Percentiles rank a stretch among this genome's conserved stretches.
phyloP scores from a whole-genome alignment of 1,284 basidiomycete genomes.

The Cyathus olla region DNA sequence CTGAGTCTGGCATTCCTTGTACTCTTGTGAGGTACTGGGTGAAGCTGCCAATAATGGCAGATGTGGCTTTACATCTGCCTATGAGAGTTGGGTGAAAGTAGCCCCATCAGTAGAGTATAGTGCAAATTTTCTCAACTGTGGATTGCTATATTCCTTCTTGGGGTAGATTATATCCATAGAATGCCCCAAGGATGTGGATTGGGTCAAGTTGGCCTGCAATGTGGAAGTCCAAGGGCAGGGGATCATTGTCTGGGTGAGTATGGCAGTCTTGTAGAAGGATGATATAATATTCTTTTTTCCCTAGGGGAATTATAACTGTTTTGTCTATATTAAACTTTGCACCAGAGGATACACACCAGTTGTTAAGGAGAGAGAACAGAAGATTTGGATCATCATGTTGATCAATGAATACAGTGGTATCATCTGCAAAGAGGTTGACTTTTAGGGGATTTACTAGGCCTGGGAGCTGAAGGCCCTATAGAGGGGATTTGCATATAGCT shows the following conservation, averaged over 20 bases:
- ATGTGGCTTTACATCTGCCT: constrained; percentile 3
- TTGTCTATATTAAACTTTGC: constrained; percentile 49
- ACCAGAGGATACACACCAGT: constrained; percentile 42
- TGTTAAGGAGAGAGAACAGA: constrained; percentile 27
- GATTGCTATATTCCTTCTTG: constrained; percentile 12
- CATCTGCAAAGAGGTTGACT: constrained; percentile 39
- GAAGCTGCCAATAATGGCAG: background rate
- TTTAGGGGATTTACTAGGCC: constrained; percentile 19
- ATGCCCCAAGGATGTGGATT: constrained; percentile 14
- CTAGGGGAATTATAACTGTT: constrained; percentile 41
- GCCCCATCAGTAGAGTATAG: background rate
- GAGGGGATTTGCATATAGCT: constrained; percentile 31
- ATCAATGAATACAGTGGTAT: constrained; percentile 35
- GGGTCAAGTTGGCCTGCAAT: constrained; percentile 11
- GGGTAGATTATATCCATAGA: constrained; percentile 19
- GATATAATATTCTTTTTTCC: constrained; percentile 29
- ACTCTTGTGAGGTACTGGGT: background rate
- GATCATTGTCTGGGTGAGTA: background rate
- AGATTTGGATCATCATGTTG: constrained; percentile 22
- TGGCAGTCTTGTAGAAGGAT: background rate
- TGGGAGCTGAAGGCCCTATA: constrained; percentile 36
- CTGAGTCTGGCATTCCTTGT: background rate
- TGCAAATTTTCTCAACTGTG: constrained; percentile 17
- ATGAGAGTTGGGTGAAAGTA: constrained; percentile 17
- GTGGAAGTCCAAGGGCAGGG: background rate